phyloP scores from a whole-genome alignment of 805 yeast genomes.

The Scheffersomyces lignosus region DNA sequence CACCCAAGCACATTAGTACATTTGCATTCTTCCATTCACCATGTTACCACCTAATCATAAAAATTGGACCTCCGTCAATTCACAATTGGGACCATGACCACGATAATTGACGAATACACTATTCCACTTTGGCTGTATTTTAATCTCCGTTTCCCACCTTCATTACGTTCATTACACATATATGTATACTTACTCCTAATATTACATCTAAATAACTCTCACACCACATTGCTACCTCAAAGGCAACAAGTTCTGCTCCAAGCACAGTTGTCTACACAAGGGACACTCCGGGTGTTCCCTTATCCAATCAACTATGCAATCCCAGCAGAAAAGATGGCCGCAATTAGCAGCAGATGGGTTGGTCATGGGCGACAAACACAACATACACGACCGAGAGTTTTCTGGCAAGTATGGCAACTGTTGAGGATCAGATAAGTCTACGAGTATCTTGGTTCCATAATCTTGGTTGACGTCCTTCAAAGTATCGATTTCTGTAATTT shows the following conservation, averaged over 20 bases:
- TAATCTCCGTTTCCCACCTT: too few species aligned
- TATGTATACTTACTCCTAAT: too few species aligned
- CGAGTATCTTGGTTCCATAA: conserved; percentile 15
- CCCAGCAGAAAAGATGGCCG: conserved; percentile 95
- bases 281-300: conserved; percentile 90
- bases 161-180: too few species aligned
- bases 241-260: conserved; percentile 63
- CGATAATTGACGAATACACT: too few species aligned
- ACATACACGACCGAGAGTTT: conserved; percentile 72
- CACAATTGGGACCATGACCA: too few species aligned
- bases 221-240: too few species aligned
- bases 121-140: too few species aligned
- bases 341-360: conserved; percentile 86
- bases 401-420: conserved; percentile 69
- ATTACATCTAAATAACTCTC: too few species aligned
- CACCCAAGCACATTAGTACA: too few species aligned
- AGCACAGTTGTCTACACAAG: conserved; percentile 72
- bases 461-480: conserved; percentile 8
- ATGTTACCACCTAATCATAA: too few species aligned
- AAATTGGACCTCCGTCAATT: too few species aligned
- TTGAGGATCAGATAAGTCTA: conserved; percentile 58
- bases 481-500: conserved; percentile 5
- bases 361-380: conserved; percentile 77
- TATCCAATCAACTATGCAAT: conserved; percentile 86
- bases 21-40: too few species aligned